Evolutionary conservation across 352 stramenopile species (phyloP).

Genomic region (Globisporangium solare): DNA sequence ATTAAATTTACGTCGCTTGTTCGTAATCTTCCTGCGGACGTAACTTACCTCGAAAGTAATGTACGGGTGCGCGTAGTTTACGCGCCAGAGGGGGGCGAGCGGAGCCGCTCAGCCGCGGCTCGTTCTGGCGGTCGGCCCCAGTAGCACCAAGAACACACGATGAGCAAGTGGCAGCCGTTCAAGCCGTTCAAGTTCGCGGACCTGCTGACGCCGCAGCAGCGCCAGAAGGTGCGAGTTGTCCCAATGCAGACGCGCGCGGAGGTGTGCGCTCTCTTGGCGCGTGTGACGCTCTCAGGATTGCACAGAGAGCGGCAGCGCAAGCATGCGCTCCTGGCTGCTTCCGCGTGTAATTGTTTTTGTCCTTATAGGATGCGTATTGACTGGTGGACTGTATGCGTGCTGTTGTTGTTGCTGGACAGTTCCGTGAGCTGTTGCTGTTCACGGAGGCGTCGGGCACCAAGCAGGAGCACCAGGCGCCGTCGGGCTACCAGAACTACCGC

Average conservation of each 20-base stretch:
- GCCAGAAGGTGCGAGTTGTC: slow-evolving; percentile 44
- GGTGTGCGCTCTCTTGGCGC: not conserved
- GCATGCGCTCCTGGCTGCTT: too few species aligned
- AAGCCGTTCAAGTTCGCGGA: slow-evolving; percentile 78
- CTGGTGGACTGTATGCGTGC: not conserved
- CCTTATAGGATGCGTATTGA: not conserved
- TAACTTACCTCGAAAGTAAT: too few species aligned
- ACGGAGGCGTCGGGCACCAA: slow-evolving; percentile 69
- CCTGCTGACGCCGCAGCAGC: slow-evolving; percentile 58
- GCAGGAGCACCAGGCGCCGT: slow-evolving; percentile 69
- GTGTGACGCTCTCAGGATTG: not conserved
- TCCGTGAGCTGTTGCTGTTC: slow-evolving; percentile 81
- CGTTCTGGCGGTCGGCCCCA: slow-evolving; percentile 9
- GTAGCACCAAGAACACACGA: slow-evolving; percentile 17
- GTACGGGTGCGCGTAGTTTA: too few species aligned
- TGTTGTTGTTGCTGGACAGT: slow-evolving; percentile 21
- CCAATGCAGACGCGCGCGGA: not conserved
- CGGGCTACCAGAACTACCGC: slow-evolving; percentile 58
- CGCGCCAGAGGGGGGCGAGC: too few species aligned
- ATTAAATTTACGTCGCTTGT: too few species aligned
- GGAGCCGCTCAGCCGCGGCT: not conserved
- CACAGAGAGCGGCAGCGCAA: not conserved
- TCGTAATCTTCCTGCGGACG: too few species aligned
- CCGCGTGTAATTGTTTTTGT: not conserved
- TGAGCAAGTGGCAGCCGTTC: slow-evolving; percentile 84